A percentile compares a stretch with the other conserved stretches of the same genome.
Conservation (phyloP, 495 filamentous ascomycete genomes). For the Penicillium malachiteum region DNA sequence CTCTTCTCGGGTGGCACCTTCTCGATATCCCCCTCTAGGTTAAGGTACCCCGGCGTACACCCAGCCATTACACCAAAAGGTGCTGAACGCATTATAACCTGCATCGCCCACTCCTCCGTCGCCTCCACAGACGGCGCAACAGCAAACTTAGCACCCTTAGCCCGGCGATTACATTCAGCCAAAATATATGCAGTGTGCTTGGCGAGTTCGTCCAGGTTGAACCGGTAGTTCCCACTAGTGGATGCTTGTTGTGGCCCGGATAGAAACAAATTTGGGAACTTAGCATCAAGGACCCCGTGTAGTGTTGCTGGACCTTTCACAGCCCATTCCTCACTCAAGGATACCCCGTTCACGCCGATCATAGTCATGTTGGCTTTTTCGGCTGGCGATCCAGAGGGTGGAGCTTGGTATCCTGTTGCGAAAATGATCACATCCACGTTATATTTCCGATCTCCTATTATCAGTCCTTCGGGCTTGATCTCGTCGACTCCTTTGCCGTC, state of each 20-base stretch:
- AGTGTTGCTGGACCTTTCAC: slow-evolving; percentile 31
- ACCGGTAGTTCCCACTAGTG: slow-evolving; percentile 39
- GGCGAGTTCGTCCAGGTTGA: slow-evolving; percentile 35
- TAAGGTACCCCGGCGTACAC: slow-evolving; percentile 2
- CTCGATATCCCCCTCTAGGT: slow-evolving; percentile 1
- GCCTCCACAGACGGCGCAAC: slow-evolving; percentile 41
- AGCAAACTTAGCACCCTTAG: slow-evolving; percentile 5
- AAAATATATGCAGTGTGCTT: slow-evolving; percentile 47
- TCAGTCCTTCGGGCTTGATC: slow-evolving; percentile 13
- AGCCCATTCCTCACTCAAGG: slow-evolving; percentile 47
- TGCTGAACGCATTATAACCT: not conserved
- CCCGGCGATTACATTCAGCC: slow-evolving; percentile 22
- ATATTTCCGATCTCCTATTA: slow-evolving; percentile 29
- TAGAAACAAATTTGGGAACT: slow-evolving; percentile 58
- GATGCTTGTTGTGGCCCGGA: slow-evolving; percentile 36
- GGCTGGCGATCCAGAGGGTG: slow-evolving; percentile 35
- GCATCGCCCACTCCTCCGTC: slow-evolving; percentile 41
- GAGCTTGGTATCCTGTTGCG: slow-evolving; percentile 32
- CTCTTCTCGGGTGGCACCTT: not conserved
- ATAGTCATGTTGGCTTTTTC: slow-evolving; percentile 40
- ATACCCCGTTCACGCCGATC: slow-evolving; percentile 38
- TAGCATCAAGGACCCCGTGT: slow-evolving; percentile 43
- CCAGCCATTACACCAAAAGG: not conserved
- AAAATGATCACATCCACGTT: slow-evolving; percentile 41
- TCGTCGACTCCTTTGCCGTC: slow-evolving; percentile 21